Evolutionary conservation across 768 basidiomycete species (phyloP).

Genomic region (Tulasnella sp.): DNA sequence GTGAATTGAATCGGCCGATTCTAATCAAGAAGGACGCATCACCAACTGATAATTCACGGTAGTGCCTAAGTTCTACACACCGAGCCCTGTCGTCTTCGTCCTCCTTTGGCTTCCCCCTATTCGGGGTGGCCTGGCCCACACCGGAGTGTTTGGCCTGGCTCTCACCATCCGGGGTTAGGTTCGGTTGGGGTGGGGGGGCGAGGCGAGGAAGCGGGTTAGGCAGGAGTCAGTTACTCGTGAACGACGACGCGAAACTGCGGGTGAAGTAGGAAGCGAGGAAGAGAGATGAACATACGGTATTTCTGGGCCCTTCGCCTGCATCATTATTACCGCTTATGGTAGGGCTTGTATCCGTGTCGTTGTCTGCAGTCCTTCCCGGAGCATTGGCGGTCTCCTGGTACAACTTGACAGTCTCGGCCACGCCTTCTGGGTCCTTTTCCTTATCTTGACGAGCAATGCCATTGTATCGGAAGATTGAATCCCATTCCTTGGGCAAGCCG

Average conservation of each 20-base stretch:
- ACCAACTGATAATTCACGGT: too few relatives aligned
- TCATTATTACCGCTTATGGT: too few relatives aligned
- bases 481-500: conserved; percentile 97
- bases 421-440: conserved; percentile 95
- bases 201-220: conserved; percentile 40
- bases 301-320: too few relatives aligned
- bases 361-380: background rate
- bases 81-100: too few relatives aligned
- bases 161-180: too few relatives aligned
- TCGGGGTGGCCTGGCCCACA: too few relatives aligned
- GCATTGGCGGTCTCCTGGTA: conserved; percentile 71
- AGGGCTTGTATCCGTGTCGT: background rate
- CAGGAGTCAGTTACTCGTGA: conserved; percentile 15
- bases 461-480: conserved; percentile 33
- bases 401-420: conserved; percentile 98
- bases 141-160: too few relatives aligned
- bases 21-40: too few relatives aligned
- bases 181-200: conserved; percentile 5
- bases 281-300: background rate
- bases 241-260: background rate
- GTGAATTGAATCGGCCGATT: too few relatives aligned
- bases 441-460: conserved; percentile 94
- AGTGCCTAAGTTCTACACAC: too few relatives aligned
- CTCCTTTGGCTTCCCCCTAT: too few relatives aligned
- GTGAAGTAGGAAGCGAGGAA: too few relatives aligned